Percentiles rank a stretch among this genome's conserved stretches.
These are phyloP conservation scores for Fragilariopsis cylindrus DNA, from an alignment of 108 stramenopile species.

Conservation along the genomic window DNA sequence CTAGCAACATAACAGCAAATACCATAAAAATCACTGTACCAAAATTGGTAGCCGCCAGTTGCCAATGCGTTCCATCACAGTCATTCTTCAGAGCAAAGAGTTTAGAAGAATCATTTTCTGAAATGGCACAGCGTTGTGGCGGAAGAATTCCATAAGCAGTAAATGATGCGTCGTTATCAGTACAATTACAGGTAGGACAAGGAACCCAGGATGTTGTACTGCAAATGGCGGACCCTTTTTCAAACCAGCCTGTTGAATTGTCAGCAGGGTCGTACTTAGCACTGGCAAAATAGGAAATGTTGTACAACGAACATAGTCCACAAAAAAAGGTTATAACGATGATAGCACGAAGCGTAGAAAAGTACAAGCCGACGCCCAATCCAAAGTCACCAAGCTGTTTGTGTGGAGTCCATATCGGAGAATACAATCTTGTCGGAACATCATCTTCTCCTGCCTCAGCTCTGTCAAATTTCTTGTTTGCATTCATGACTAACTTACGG, in stretches of 20 bases:
- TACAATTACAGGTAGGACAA: slow-evolving; percentile 41
- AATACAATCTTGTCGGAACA: slow-evolving; percentile 61
- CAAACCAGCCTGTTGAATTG: neutral
- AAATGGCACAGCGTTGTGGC: neutral
- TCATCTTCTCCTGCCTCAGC: slow-evolving; percentile 53
- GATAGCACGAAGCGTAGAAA: slow-evolving; percentile 70
- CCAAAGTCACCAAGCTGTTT: slow-evolving; percentile 62
- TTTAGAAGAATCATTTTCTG: neutral
- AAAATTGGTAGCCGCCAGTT: slow-evolving; percentile 59
- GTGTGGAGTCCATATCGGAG: slow-evolving; percentile 62
- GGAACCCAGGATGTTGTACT: slow-evolving; percentile 65
- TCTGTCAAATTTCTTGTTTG: slow-evolving; percentile 42
- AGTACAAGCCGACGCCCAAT: slow-evolving; percentile 73
- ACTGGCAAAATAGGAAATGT: slow-evolving; percentile 66
- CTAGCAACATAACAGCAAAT: slow-evolving; percentile 39
- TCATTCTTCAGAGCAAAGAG: slow-evolving; percentile 62
- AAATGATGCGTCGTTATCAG: neutral
- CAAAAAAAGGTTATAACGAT: slow-evolving; percentile 57
- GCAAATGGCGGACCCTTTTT: slow-evolving; percentile 42
- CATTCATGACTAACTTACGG: slow-evolving; percentile 30
- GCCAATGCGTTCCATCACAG: slow-evolving; percentile 64
- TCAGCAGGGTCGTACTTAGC: slow-evolving; percentile 46
- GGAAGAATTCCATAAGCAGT: neutral
- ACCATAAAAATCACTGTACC: slow-evolving; percentile 56
- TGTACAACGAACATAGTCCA: slow-evolving; percentile 69